phyloP scores from a whole-genome alignment of 2,329 filamentous ascomycete genomes.

The Bipolaris bicolor region DNA sequence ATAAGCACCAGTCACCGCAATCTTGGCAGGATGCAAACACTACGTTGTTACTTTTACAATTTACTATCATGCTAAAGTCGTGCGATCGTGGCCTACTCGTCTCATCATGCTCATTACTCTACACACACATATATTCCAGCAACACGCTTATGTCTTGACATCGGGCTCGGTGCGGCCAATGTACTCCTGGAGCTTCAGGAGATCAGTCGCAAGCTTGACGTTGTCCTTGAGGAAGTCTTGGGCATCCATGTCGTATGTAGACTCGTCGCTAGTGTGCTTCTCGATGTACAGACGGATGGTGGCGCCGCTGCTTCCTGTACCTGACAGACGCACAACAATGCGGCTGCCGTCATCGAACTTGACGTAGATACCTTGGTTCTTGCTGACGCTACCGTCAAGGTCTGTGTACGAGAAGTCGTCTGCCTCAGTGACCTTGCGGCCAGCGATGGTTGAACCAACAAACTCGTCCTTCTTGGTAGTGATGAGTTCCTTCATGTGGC shows the following conservation, averaged over 20 bases:
- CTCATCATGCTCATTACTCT: constrained; percentile 11
- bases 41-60: background rate
- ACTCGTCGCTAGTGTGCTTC: constrained; percentile 85
- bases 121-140: background rate
- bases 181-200: constrained; percentile 93
- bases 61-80: constrained; percentile 4
- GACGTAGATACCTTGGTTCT: constrained; percentile 94
- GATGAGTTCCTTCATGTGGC: constrained; percentile 78
- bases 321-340: constrained; percentile 92
- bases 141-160: constrained; percentile 79
- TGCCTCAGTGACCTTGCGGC: constrained; percentile 84
- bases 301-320: constrained; percentile 91
- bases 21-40: background rate
- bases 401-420: constrained; percentile 99
- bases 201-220: constrained; percentile 79
- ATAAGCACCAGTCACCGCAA: background rate
- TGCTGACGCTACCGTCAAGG: constrained; percentile 93
- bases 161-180: constrained; percentile 92
- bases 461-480: constrained; percentile 72
- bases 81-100: constrained; percentile 4
- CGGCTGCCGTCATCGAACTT: constrained; percentile 94
- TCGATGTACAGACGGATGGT: constrained; percentile 98
- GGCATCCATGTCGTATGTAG: constrained; percentile 79
- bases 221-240: constrained; percentile 94
- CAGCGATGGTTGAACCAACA: constrained; percentile 79